Evolutionary conservation across 306 rosid genomes (phyloP).

Genomic region (Fragaria ananassa): DNA sequence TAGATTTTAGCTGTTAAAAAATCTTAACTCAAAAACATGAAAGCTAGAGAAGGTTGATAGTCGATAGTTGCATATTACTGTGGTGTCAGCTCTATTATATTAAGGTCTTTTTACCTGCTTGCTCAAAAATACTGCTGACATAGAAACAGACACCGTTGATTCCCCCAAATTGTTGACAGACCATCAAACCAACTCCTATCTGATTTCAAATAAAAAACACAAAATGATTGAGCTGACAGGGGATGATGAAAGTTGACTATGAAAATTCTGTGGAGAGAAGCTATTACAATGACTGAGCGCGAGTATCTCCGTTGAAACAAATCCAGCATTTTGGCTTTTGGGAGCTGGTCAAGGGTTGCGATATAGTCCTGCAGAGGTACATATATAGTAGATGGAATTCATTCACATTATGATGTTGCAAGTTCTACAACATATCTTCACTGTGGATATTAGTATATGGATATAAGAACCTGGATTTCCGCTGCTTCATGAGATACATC

Average conservation of each 20-base stretch:
- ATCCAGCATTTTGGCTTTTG: conserved; percentile 68
- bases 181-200: conserved; percentile 87
- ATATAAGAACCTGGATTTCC: conserved; percentile 73
- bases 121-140: conserved; percentile 66
- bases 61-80: background rate
- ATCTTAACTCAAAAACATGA: background rate
- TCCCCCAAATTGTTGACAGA: conserved; percentile 93
- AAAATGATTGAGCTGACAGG: background rate
- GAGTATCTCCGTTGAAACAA: conserved; percentile 75
- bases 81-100: background rate
- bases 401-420: conserved; percentile 12
- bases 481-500: conserved; percentile 68
- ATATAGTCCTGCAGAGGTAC: conserved; percentile 62
- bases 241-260: background rate
- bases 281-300: conserved; percentile 60
- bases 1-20: conserved; percentile 8
- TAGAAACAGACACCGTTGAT: conserved; percentile 82
- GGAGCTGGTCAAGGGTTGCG: conserved; percentile 57
- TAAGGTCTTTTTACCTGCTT: conserved; percentile 49
- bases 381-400: background rate
- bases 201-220: conserved; percentile 22
- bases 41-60: background rate
- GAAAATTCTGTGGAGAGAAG: conserved; percentile 7
- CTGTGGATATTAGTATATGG: background rate
- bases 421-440: background rate